phyloP scores from a whole-genome alignment of 2,329 filamentous ascomycete species.

The Cordyceps javanica region DNA sequence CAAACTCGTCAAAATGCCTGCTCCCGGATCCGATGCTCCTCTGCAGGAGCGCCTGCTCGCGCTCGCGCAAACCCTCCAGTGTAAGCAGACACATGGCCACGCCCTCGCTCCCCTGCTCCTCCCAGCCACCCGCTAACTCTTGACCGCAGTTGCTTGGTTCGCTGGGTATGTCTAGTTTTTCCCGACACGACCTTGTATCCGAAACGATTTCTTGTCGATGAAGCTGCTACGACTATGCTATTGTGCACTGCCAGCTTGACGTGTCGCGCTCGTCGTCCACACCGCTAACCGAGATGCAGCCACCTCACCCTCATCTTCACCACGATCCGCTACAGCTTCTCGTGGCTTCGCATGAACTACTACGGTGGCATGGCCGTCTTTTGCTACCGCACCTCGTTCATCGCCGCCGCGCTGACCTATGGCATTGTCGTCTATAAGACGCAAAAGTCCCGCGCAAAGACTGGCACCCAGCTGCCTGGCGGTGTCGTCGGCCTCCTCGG shows the following conservation, averaged over 20 bases:
- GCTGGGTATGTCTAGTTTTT: constrained; percentile 56
- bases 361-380: constrained; percentile 70
- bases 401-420: constrained; percentile 86
- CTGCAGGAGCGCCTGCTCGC: constrained; percentile 67
- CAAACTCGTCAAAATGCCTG: neutral
- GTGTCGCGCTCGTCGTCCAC: neutral
- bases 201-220: neutral
- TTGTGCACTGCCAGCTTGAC: neutral
- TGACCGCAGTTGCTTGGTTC: constrained; percentile 65
- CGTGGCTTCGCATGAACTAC: constrained; percentile 85
- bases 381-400: constrained; percentile 84
- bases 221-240: constrained; percentile 2
- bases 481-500: constrained; percentile 61
- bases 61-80: constrained; percentile 87
- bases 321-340: constrained; percentile 76
- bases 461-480: constrained; percentile 54
- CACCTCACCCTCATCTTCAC: constrained; percentile 81
- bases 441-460: constrained; percentile 76
- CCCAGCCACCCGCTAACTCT: constrained; percentile 26
- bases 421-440: constrained; percentile 99
- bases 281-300: constrained; percentile 37
- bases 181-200: neutral
- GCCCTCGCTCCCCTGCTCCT: constrained; percentile 18
- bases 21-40: constrained; percentile 49
- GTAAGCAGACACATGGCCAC: constrained; percentile 46